Base-by-base conservation (phyloP, 805 yeast genomes). In the Zygotorulaspora chibaensis region DNA sequence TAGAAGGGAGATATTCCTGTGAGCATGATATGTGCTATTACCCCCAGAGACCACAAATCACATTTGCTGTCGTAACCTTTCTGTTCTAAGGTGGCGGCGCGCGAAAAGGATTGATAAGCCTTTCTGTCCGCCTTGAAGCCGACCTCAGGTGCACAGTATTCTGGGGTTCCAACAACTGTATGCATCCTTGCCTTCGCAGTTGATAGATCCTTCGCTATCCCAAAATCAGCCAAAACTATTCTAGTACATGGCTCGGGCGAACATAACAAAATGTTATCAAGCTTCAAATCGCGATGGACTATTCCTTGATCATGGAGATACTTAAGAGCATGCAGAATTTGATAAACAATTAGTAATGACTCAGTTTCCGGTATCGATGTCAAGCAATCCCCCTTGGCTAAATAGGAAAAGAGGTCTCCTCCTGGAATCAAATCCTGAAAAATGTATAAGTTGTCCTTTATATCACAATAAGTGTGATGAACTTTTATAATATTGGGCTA, bases 71-170 rank as follows among this genome's bases (percentile, higher is more conserved):
- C 76, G 55, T 81, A 81, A 0, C 81, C 81, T 13, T 54, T 47
- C 40, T 57, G 59, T 12, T 53, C 60, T 18, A 51, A 38, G 1
- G 62, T 59, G 9, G 57, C 64, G 10, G 54, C 60, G 23, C 59
- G 51, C 8, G 65, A 56, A 40, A 56, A 57, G n/a, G 49, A 43
- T 31, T 57, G 53, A 37, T 57, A 55, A 2, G 63, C 60, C 31
- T 57, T 44, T 38, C 65, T 58, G 26, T 63, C 59, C 8, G 60
- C 58, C 37, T 63, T 69, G 42, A 77, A 69, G 0, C 82, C 79
- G 9, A 83, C 79, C 54, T 83, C 88, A 0, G 89, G 89, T 1
- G 89, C 88, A 46, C 81, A 74, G 55, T 83, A 83, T 57, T 83
- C 88, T 0, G 83, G 80, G 0, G 88, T 83, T 2, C 83, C 83